Percentiles rank a stretch among this genome's conserved stretches.
Conservation (phyloP, 1,284 basidiomycete species). For the Tilletia indica region DNA sequence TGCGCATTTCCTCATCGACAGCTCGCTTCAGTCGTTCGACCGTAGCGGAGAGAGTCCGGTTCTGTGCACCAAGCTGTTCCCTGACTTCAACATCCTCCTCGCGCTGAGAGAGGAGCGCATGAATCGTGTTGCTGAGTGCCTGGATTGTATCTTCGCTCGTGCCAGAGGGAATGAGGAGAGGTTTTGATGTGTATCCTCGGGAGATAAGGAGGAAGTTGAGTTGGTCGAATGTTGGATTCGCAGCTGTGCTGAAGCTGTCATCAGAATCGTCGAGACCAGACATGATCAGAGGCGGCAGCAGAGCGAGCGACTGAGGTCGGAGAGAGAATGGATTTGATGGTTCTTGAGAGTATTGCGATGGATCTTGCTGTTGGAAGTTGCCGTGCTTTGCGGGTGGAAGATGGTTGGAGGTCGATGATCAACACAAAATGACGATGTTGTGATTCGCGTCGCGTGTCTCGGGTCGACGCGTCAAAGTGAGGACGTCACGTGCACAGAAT, state of each 20-base stretch:
- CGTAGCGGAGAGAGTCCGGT: slow-evolving; percentile 20
- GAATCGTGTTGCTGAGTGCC: slow-evolving; percentile 20
- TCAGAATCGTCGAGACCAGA: not conserved
- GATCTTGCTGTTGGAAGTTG: too few relatives aligned
- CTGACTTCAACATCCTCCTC: slow-evolving; percentile 27
- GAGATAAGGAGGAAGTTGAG: slow-evolving; percentile 16
- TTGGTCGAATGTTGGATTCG: slow-evolving; percentile 13
- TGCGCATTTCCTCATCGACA: slow-evolving; percentile 17
- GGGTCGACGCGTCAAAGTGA: too few relatives aligned
- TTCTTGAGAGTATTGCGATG: too few relatives aligned
- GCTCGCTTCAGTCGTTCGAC: slow-evolving; percentile 21
- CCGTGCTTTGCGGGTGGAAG: too few relatives aligned
- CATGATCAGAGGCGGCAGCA: too few relatives aligned
- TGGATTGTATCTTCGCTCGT: not conserved
- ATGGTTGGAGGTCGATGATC: too few relatives aligned
- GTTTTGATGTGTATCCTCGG: slow-evolving; percentile 5
- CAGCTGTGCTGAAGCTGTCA: not conserved
- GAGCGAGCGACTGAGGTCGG: too few relatives aligned
- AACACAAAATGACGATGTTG: too few relatives aligned
- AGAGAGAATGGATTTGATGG: too few relatives aligned
- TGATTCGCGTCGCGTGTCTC: too few relatives aligned
- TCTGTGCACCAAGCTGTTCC: slow-evolving; percentile 23
- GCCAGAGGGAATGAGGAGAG: not conserved
- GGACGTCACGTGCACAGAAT: too few relatives aligned
- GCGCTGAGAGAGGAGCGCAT: slow-evolving; percentile 24